Evolutionary conservation across 2,329 filamentous ascomycete species (phyloP).

Genomic region (Penicillium sp.): DNA sequence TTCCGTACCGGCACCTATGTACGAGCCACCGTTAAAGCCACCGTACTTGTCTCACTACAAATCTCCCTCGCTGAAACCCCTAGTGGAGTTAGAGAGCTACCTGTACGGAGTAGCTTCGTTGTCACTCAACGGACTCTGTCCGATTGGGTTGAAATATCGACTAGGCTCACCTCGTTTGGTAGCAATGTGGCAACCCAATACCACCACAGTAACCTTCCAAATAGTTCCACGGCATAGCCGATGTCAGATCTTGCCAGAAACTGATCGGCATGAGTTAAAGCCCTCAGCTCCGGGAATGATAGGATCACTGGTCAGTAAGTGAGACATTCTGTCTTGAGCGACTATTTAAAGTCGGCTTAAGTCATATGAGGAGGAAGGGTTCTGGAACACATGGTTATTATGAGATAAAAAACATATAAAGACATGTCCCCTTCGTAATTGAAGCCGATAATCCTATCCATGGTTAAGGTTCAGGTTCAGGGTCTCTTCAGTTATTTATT

Average conservation of each 20-base stretch:
- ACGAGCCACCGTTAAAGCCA: background rate
- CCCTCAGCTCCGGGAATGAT: background rate
- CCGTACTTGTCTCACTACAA: constrained; percentile 1
- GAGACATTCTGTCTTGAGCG: constrained; percentile 10
- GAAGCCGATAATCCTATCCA: background rate
- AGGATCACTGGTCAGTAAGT: background rate
- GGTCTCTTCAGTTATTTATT: background rate
- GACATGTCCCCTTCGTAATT: background rate
- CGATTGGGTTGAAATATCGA: background rate
- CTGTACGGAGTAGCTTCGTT: background rate
- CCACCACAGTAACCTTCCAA: background rate
- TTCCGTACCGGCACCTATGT: background rate
- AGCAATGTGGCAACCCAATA: background rate
- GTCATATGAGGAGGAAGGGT: background rate
- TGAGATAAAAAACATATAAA: too few species aligned
- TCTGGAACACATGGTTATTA: too few species aligned
- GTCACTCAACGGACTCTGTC: background rate
- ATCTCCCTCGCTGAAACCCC: background rate
- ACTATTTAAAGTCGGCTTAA: background rate
- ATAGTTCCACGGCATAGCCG: background rate
- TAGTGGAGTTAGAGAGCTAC: background rate
- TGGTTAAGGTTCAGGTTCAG: background rate
- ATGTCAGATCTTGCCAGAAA: background rate
- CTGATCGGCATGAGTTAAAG: background rate
- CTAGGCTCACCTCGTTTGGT: background rate